Evolutionary conservation across 768 basidiomycete genomes (phyloP).

Genomic region (Mycena alexandri): DNA sequence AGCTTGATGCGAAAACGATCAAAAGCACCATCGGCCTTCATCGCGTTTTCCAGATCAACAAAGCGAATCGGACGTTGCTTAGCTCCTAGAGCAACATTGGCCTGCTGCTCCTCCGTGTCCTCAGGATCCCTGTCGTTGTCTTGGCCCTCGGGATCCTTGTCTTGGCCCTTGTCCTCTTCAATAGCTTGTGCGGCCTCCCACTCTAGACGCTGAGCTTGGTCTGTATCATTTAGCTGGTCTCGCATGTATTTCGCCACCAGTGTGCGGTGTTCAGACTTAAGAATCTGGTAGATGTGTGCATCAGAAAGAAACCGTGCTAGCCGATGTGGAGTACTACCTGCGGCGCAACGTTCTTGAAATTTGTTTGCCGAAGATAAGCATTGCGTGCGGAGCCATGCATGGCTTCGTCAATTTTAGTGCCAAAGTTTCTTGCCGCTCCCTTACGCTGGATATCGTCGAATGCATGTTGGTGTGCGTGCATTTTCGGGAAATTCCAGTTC

Average conservation of each 20-base stretch:
- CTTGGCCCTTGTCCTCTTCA: background rate
- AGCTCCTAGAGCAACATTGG: constrained; percentile 28
- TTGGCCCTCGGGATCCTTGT: background rate
- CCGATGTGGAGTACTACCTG: constrained; percentile 45
- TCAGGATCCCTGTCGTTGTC: background rate
- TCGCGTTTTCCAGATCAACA: constrained; percentile 16
- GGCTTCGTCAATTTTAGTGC: constrained; percentile 47
- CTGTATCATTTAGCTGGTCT: constrained; percentile 23
- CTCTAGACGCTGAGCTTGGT: constrained; percentile 10
- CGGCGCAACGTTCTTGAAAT: constrained; percentile 48
- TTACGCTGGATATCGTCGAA: constrained; percentile 50
- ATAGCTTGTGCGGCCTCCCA: too few relatives aligned
- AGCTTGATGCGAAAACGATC: constrained; percentile 25
- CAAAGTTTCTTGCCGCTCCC: constrained; percentile 47
- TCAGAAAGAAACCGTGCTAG: too few relatives aligned
- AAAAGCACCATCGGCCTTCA: constrained; percentile 19
- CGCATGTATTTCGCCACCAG: constrained; percentile 32
- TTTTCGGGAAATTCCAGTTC: constrained; percentile 53
- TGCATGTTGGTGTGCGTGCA: constrained; percentile 49
- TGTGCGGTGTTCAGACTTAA: constrained; percentile 34
- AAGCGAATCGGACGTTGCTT: constrained; percentile 1
- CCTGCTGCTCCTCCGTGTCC: background rate
- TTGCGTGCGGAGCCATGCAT: constrained; percentile 46
- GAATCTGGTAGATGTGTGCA: constrained; percentile 30
- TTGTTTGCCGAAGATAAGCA: constrained; percentile 44